phyloP scores from a whole-genome alignment of 331 rosid genomes.

The Quercus lobata region DNA sequence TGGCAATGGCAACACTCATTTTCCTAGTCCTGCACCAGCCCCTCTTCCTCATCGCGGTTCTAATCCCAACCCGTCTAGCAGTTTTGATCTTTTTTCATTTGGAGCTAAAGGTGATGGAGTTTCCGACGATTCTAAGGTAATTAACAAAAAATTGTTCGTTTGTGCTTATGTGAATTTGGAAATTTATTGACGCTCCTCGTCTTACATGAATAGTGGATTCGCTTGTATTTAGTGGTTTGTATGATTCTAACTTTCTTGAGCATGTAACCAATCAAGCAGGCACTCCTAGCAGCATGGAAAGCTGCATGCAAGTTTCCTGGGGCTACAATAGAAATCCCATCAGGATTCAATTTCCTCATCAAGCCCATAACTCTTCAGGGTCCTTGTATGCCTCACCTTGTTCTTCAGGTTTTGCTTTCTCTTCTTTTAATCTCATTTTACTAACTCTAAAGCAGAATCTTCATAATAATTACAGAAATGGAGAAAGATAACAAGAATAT shows the following conservation, averaged over 20 bases:
- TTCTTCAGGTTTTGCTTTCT: constrained; percentile 69
- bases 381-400: constrained; percentile 75
- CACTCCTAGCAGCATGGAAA: constrained; percentile 75
- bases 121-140: constrained; percentile 87
- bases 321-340: constrained; percentile 64
- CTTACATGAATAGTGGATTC: too few relatives aligned
- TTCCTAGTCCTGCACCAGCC: constrained; percentile 40
- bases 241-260: neutral
- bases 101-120: constrained; percentile 85
- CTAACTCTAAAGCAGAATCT: neutral
- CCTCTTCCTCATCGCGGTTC: constrained; percentile 39
- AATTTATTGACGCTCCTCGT: too few relatives aligned
- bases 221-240: too few relatives aligned
- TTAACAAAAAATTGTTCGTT: neutral
- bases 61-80: constrained; percentile 18
- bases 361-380: constrained; percentile 73
- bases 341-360: constrained; percentile 54
- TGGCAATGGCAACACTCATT: constrained; percentile 20
- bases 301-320: constrained; percentile 69
- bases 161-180: too few relatives aligned
- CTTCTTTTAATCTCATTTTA: neutral
- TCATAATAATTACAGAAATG: neutral
- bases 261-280: constrained; percentile 41
- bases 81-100: constrained; percentile 56
- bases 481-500: neutral